Evolutionary conservation across 1,139 yeast genomes (phyloP).

Genomic region (Magnusiomyces suaveolens): DNA sequence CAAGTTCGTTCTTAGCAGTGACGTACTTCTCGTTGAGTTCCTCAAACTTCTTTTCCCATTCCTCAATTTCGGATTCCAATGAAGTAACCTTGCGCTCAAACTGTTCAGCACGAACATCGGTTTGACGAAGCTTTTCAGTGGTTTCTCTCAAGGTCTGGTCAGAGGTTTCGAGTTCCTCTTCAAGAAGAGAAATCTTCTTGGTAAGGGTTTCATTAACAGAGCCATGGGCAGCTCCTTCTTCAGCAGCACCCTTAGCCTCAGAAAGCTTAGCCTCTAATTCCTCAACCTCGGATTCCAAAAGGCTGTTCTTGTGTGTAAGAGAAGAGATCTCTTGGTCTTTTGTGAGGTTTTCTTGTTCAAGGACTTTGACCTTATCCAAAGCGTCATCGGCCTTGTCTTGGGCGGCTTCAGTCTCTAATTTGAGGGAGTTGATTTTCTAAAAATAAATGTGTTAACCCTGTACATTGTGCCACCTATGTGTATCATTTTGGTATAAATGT

Average conservation of each 20-base stretch:
- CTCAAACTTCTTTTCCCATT: slow-evolving; percentile 85
- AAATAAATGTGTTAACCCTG: neutral
- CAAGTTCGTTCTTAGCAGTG: slow-evolving; percentile 81
- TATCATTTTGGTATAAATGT: neutral
- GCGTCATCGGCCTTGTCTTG: slow-evolving; percentile 93
- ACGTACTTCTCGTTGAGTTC: slow-evolving; percentile 74
- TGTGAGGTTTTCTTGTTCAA: slow-evolving; percentile 84
- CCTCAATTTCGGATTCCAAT: slow-evolving; percentile 85
- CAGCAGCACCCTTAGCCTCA: slow-evolving; percentile 82
- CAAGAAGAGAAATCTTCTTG: slow-evolving; percentile 86
- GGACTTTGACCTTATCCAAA: slow-evolving; percentile 66
- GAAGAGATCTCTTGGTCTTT: slow-evolving; percentile 94
- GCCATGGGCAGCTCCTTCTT: slow-evolving; percentile 83
- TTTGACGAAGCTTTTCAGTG: slow-evolving; percentile 86
- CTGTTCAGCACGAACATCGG: slow-evolving; percentile 95
- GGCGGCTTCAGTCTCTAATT: slow-evolving; percentile 93
- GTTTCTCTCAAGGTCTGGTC: slow-evolving; percentile 90
- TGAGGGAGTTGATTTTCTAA: slow-evolving; percentile 80
- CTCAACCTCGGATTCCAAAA: slow-evolving; percentile 84
- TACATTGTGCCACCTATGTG: neutral
- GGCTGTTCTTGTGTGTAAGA: slow-evolving; percentile 82
- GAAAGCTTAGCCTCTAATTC: slow-evolving; percentile 71
- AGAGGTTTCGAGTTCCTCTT: slow-evolving; percentile 87
- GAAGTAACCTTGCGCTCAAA: slow-evolving; percentile 91
- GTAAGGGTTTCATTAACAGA: slow-evolving; percentile 83